These are phyloP conservation scores for Gossypium stocksii DNA, from an alignment of 345 rosid species.

Conservation along the genomic window DNA sequence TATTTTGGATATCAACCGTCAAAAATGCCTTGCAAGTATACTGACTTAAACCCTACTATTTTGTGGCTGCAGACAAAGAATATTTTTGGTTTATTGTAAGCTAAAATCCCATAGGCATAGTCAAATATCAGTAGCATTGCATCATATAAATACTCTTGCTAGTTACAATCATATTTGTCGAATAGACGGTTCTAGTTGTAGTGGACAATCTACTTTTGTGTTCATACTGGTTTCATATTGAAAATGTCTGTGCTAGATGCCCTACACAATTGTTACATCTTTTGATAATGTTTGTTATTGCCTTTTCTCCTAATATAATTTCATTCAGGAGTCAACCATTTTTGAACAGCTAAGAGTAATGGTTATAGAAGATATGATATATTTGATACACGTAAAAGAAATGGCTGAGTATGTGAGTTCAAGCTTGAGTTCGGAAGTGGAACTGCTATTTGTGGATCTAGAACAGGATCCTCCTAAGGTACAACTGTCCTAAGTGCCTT, in stretches of 20 bases:
- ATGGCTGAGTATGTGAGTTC: constrained; percentile 49
- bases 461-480: constrained; percentile 96
- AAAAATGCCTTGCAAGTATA: not conserved
- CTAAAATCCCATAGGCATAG: too few relatives aligned
- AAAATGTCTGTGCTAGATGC: not conserved
- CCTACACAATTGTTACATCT: not conserved
- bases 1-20: not conserved
- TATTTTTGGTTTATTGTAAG: too few relatives aligned
- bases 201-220: not conserved
- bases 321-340: constrained; percentile 44
- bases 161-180: not conserved
- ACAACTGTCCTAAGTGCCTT: constrained; percentile 6
- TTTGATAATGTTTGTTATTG: not conserved
- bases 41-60: not conserved
- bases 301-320: not conserved
- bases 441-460: constrained; percentile 55
- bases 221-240: not conserved
- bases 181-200: not conserved
- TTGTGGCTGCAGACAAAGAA: too few relatives aligned
- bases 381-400: constrained; percentile 55
- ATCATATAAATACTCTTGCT: not conserved
- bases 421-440: constrained; percentile 53
- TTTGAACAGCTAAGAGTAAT: constrained; percentile 63
- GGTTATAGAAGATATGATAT: constrained; percentile 89
- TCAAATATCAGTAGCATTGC: not conserved